Evolutionary conservation across 176 grass and related monocot species (phyloP).

Genomic region (Rhynchospora breviuscula): DNA sequence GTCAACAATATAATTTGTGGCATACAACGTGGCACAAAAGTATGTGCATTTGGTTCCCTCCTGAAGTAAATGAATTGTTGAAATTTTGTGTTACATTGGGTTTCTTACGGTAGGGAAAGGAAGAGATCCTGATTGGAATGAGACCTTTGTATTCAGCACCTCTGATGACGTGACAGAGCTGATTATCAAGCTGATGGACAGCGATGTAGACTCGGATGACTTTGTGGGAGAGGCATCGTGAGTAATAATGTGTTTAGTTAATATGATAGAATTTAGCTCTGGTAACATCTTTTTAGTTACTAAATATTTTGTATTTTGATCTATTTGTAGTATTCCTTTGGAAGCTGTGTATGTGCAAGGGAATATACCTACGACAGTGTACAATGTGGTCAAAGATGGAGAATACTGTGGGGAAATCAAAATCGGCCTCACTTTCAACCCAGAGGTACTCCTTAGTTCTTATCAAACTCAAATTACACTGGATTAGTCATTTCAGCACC

Average conservation of each 20-base stretch:
- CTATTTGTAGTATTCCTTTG: constrained; percentile 49
- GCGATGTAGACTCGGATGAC: constrained; percentile 53
- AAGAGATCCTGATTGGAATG: constrained; percentile 78
- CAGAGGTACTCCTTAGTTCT: constrained; percentile 26
- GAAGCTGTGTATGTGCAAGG: constrained; percentile 51
- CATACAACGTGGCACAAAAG: background rate
- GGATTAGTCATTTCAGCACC: background rate
- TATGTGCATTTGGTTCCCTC: background rate
- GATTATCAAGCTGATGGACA: constrained; percentile 80
- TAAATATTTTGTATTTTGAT: background rate
- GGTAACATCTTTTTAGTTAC: background rate
- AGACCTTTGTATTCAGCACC: constrained; percentile 70
- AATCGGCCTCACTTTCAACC: constrained; percentile 81
- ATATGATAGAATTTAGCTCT: background rate
- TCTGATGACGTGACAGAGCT: constrained; percentile 34
- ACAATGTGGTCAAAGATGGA: constrained; percentile 68
- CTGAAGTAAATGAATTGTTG: background rate
- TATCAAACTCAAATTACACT: background rate
- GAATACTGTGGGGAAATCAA: constrained; percentile 71
- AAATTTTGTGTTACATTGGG: background rate
- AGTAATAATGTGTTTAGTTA: background rate
- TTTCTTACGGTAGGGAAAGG: constrained; percentile 40
- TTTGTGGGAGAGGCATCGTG: constrained; percentile 73
- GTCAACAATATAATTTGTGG: background rate
- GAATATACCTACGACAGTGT: constrained; percentile 44